phyloP scores from a whole-genome alignment of 129 eudicot species.

The Logfia minima region DNA sequence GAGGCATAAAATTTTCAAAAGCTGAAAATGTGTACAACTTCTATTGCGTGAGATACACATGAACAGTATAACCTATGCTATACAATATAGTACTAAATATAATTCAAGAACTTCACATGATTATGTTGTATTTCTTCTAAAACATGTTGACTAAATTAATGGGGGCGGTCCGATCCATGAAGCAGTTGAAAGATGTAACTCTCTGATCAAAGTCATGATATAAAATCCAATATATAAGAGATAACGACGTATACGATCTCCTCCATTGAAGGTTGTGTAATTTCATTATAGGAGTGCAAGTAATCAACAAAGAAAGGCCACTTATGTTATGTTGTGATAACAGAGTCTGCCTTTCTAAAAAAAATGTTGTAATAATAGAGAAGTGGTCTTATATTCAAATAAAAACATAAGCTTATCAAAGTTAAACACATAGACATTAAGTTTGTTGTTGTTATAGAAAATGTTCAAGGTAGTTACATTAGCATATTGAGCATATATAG shows the following conservation, averaged over 20 bases:
- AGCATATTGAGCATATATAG: too few relatives aligned
- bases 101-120: not conserved
- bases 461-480: too few relatives aligned
- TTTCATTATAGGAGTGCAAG: not conserved
- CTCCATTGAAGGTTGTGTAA: not conserved
- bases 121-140: too few relatives aligned
- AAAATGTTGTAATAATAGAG: not conserved
- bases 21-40: slow-evolving; percentile 7
- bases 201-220: too few relatives aligned
- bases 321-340: not conserved
- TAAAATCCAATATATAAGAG: too few relatives aligned
- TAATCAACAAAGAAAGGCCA: not conserved
- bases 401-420: not conserved
- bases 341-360: not conserved
- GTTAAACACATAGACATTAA: not conserved
- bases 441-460: too few relatives aligned
- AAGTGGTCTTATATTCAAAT: not conserved
- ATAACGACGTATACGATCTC: not conserved
- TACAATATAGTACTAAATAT: not conserved
- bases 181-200: not conserved
- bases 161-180: not conserved
- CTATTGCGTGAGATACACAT: not conserved
- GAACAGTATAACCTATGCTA: not conserved
- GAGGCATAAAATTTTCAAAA: not conserved
- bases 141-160: too few relatives aligned